Conservation (phyloP, 169 alveolate species). For the Cryptosporidium canis region DNA sequence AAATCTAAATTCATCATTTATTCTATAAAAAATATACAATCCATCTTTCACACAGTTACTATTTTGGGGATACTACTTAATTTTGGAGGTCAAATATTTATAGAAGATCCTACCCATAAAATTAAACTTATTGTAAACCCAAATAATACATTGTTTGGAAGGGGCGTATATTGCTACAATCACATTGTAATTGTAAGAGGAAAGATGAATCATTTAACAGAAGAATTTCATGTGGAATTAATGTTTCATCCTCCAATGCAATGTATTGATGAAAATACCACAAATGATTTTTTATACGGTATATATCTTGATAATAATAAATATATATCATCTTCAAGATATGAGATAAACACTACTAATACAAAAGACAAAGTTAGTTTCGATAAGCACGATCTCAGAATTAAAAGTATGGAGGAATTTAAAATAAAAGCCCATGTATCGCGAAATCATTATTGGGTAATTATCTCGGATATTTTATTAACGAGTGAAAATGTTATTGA, state of each 20-base stretch:
- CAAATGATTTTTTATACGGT: background rate
- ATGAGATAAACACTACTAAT: background rate
- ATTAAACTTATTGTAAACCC: background rate
- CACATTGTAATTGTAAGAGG: slow-evolving; percentile 43
- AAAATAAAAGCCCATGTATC: background rate
- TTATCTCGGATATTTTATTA: slow-evolving; percentile 38
- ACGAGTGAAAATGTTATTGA: background rate
- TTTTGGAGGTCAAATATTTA: slow-evolving; percentile 9
- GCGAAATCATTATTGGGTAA: slow-evolving; percentile 27
- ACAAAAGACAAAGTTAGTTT: background rate
- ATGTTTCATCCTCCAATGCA: slow-evolving; percentile 64
- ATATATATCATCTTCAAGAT: background rate
- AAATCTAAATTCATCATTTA: background rate
- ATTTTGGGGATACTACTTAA: slow-evolving; percentile 39
- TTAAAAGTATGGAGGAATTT: background rate
- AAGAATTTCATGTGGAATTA: slow-evolving; percentile 6
- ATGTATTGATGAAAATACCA: background rate
- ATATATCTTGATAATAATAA: background rate
- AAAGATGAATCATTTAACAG: slow-evolving; percentile 7
- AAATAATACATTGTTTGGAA: slow-evolving; percentile 21
- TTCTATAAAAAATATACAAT: background rate
- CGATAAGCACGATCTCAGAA: background rate
- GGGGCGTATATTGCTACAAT: slow-evolving; percentile 44
- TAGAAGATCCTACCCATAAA: slow-evolving; percentile 41
- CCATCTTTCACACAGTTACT: background rate